Base-by-base conservation (phyloP, 495 filamentous ascomycete species). In the Rostrohypoxylon terebratum region DNA sequence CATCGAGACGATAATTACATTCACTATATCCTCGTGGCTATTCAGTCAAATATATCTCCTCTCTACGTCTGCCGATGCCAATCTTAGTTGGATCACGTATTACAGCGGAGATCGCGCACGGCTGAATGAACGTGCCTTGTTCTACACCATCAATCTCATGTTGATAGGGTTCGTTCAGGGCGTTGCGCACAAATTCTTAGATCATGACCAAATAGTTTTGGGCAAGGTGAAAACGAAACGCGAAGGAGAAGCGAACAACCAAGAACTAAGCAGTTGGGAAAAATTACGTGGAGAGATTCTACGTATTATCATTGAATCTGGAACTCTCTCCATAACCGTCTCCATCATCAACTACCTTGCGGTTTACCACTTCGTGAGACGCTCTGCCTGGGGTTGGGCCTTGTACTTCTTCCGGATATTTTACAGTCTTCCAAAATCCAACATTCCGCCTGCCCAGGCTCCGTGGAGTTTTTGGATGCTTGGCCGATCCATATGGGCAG, bases 91-190 rank as follows among this genome's bases (percentile, higher is more conserved):
- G 87, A 87, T 96, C 59, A 90, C 90, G 23, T 84, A 87, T 50
- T 83, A 81, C 40, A 83, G 75, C 64, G 82, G 92, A 62, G 94
- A 96, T 77, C 87, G 95, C 14, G 83, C 90, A 13, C 87, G 87
- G n/a, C 79, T 98, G 67, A 99, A 99, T 77, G 96, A 99, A 80
- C 84, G 92, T 69, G 89, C 93, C 0, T 85, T 99, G 34, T 97
- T 94, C 79, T 83, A 98, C 16, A 89, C 92, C 8, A 87, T 87
- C 45, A 87, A 91, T 72, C 86, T 94, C 62, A 68, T 92, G 5
- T 78, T 88, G 0, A 81, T 95, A 16, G 94, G 91, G 4, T 68
- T 92, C 40, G 80, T 84, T 21, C 93, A 97, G 80, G 87, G 92
- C 1, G 68, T 84, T 10, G 63, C 85, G 33, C 96, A 99, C 73